Evolutionary conservation across 192 early-diverging fungal genomes (phyloP).

Genomic region (Cladochytrium replicatum): DNA sequence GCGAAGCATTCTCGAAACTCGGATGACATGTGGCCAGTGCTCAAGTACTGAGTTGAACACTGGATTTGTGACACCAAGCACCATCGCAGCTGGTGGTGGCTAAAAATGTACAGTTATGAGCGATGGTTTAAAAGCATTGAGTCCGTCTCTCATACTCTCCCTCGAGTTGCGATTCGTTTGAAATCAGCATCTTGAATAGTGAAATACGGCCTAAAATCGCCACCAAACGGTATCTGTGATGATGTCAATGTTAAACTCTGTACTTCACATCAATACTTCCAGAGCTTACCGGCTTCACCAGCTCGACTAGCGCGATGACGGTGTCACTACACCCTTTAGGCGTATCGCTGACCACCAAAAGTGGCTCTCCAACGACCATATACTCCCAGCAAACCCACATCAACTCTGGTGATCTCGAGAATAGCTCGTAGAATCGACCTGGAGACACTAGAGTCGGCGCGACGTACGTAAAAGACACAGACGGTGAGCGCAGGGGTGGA

Average conservation of each 20-base stretch:
- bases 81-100: conserved; percentile 62
- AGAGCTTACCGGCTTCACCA: conserved; percentile 76
- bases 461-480: too few species aligned
- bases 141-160: conserved; percentile 22
- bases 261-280: background rate
- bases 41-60: conserved; percentile 82
- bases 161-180: conserved; percentile 49
- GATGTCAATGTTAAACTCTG: background rate
- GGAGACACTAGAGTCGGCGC: conserved; percentile 45
- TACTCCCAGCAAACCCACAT: conserved; percentile 92
- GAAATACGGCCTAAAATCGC: conserved; percentile 93
- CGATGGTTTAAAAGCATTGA: background rate
- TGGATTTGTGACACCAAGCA: conserved; percentile 94
- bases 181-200: conserved; percentile 95
- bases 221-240: conserved; percentile 78
- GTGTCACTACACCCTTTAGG: conserved; percentile 80
- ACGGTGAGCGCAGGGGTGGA: too few species aligned
- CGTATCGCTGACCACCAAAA: conserved; percentile 81
- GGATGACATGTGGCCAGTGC: conserved; percentile 87
- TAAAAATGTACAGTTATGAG: conserved; percentile 10
- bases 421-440: conserved; percentile 60
- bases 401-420: conserved; percentile 71
- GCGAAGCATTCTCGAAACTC: conserved; percentile 48
- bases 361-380: conserved; percentile 80
- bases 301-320: conserved; percentile 71